Evolutionary conservation across 2,329 filamentous ascomycete species (phyloP), one percentile per base, ranked within the genome.

Genomic region (Penicillium concentricum): DNA sequence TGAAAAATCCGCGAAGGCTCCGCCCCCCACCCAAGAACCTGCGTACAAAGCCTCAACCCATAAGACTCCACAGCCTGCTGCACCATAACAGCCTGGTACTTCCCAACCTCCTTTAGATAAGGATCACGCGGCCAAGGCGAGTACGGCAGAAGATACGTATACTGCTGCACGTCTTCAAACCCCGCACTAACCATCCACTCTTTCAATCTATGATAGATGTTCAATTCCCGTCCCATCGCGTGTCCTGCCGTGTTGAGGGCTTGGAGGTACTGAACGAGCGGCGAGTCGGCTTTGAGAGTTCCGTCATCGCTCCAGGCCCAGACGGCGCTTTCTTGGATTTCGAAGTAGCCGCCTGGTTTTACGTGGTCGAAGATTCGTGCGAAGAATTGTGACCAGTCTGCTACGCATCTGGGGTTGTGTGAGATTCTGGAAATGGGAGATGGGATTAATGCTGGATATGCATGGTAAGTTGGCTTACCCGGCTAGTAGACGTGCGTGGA

Each of bases 341-440:
- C 71, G 39, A 69, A 64, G 44, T 61, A 68, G 4, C 67, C 69
- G 13, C 69, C 68, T 4, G 69, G 69, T 46, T 68, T 68, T 12
- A 70, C 53, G 43, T 67, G 62, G 7, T 47, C 42, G 37, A 53
- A 58, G 34, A 50, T 26, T 32, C 24, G 24, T 2, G 26, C 24
- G 35, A 65, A 59, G 7, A 63, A 43, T 2, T 26, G 24, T 0
- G 51, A 44, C 57, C 57, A 60, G 47, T 57, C 45, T 5, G 48
- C 43, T 4, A 61, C 51, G 24, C 60, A 63, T 3, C 61, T 61
- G 20, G 13, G 24, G 13, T 6, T 9, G n/a, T 13, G 39, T 61
- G 32, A 68, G 47, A 49, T 57, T 15, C 16, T 32, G 13, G 4
- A 13, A 30, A 8, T n/a, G 2, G 34, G 10, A 30, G 43, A 12